Conservation (phyloP, 495 filamentous ascomycete genomes). For the Arthonia radiata region DNA sequence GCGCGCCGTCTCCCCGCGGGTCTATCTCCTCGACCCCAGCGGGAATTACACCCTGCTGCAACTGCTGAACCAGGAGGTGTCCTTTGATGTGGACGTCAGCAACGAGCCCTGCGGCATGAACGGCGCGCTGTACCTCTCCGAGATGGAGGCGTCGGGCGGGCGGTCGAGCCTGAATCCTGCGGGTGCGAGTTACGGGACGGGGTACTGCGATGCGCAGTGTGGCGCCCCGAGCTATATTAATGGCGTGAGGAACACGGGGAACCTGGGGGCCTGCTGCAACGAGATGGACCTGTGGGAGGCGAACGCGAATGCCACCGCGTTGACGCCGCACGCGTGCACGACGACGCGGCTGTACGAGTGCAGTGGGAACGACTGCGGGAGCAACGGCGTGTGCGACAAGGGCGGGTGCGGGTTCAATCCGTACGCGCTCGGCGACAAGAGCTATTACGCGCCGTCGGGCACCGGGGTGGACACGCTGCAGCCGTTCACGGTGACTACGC, state of each 20-base stretch:
- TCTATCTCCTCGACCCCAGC: slow-evolving; percentile 12
- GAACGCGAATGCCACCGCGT: slow-evolving; percentile 31
- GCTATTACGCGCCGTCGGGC: slow-evolving; percentile 33
- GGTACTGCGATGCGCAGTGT: slow-evolving; percentile 57
- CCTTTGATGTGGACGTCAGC: slow-evolving; percentile 41
- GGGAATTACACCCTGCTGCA: slow-evolving; percentile 32
- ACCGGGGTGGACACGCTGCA: slow-evolving; percentile 33
- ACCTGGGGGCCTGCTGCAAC: slow-evolving; percentile 36
- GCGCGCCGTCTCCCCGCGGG: slow-evolving; percentile 9
- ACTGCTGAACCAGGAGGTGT: slow-evolving; percentile 36
- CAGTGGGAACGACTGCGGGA: slow-evolving; percentile 28
- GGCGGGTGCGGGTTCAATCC: slow-evolving; percentile 63
- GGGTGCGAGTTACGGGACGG: slow-evolving; percentile 47
- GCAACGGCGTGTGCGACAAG: slow-evolving; percentile 38
- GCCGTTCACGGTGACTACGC: slow-evolving; percentile 42
- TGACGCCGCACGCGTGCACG: slow-evolving; percentile 40
- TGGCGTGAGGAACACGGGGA: background rate
- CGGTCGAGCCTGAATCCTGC: slow-evolving; percentile 31
- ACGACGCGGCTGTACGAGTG: slow-evolving; percentile 30
- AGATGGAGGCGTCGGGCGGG: slow-evolving; percentile 41
- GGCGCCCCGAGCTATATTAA: slow-evolving; percentile 15
- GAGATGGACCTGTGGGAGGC: slow-evolving; percentile 57
- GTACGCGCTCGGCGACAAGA: slow-evolving; percentile 35
- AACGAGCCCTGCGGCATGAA: slow-evolving; percentile 43
- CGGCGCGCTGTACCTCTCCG: slow-evolving; percentile 42